Evolutionary conservation across 176 grass and related monocot species (phyloP).

Genomic region (Aegilops tauschii): DNA sequence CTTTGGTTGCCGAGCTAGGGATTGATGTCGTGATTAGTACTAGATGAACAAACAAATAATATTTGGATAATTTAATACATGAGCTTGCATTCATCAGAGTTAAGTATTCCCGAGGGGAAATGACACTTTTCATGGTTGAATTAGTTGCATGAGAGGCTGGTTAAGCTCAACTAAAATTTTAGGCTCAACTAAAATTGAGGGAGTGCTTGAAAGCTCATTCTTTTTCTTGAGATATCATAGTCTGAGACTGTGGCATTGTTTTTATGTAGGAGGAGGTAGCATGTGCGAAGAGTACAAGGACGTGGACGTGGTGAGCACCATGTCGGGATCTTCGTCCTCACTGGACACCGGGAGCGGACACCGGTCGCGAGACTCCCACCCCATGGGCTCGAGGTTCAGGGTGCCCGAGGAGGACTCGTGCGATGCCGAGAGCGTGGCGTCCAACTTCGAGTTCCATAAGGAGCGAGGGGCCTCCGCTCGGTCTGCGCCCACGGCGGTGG

Average conservation of each 20-base stretch:
- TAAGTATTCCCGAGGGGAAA: neutral
- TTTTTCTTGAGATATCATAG: neutral
- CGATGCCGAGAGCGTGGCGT: slow-evolving; percentile 68
- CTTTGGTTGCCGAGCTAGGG: too few species aligned
- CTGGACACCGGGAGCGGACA: slow-evolving; percentile 41
- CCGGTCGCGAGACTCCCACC: slow-evolving; percentile 37
- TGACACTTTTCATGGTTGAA: neutral
- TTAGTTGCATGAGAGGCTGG: neutral
- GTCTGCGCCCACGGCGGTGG: slow-evolving; percentile 2
- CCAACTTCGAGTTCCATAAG: slow-evolving; percentile 94
- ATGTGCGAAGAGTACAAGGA: slow-evolving; percentile 81
- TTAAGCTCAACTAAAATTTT: neutral
- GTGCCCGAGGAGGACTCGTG: slow-evolving; percentile 74
- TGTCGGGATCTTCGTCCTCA: slow-evolving; percentile 51
- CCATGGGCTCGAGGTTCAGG: slow-evolving; percentile 39
- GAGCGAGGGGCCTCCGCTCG: slow-evolving; percentile 38
- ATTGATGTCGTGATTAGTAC: too few species aligned
- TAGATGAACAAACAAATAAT: too few species aligned
- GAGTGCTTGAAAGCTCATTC: neutral
- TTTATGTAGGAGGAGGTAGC: slow-evolving; percentile 35
- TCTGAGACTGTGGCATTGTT: slow-evolving; percentile 4
- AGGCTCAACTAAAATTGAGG: slow-evolving; percentile 2
- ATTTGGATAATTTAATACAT: too few species aligned
- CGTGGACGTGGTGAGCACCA: slow-evolving; percentile 76
- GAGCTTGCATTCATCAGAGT: neutral